These are phyloP conservation scores for Aeminium ludgeri DNA, from an alignment of 495 filamentous ascomycete genomes.

Conservation along the genomic window DNA sequence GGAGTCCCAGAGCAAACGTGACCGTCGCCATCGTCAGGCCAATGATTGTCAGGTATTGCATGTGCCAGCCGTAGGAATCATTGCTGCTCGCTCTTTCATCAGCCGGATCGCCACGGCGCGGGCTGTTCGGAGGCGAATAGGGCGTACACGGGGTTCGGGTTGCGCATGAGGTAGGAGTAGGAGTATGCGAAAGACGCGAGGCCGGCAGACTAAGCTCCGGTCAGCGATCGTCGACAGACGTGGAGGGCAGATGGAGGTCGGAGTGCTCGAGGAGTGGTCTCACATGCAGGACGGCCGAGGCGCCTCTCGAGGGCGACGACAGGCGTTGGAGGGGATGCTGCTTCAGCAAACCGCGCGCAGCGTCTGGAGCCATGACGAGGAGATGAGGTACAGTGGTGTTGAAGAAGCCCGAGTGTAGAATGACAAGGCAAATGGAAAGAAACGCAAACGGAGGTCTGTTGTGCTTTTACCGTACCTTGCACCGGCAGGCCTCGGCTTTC, in stretches of 20 bases:
- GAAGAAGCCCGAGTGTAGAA: no score
- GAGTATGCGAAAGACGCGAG: slow-evolving; percentile 50
- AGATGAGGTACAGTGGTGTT: no score
- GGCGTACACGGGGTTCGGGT: slow-evolving; percentile 30
- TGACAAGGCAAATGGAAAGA: no score
- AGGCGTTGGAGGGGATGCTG: slow-evolving; percentile 58
- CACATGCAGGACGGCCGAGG: slow-evolving; percentile 59
- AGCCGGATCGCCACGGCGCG: slow-evolving; percentile 2
- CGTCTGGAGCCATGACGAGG: slow-evolving; percentile 6
- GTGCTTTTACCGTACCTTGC: no score
- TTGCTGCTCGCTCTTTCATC: slow-evolving; percentile 29
- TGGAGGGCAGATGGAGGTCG: slow-evolving; percentile 1
- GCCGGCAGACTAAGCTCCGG: slow-evolving; percentile 29
- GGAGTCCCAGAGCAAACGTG: slow-evolving; percentile 52
- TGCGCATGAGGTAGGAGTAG: slow-evolving; percentile 40
- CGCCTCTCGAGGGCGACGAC: slow-evolving; percentile 47
- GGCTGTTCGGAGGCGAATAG: background rate
- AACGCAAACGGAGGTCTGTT: background rate
- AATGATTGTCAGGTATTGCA: slow-evolving; percentile 73
- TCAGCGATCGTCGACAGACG: slow-evolving; percentile 7
- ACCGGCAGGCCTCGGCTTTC: no score
- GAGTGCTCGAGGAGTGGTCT: no score
- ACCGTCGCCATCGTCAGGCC: slow-evolving; percentile 51
- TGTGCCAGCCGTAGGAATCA: slow-evolving; percentile 63
- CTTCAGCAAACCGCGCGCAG: slow-evolving; percentile 6